A percentile compares a stretch with the other conserved stretches of the same genome.
These are phyloP conservation scores for Craspedostauros australis DNA, from an alignment of 108 stramenopile genomes.

Conservation along the genomic window DNA sequence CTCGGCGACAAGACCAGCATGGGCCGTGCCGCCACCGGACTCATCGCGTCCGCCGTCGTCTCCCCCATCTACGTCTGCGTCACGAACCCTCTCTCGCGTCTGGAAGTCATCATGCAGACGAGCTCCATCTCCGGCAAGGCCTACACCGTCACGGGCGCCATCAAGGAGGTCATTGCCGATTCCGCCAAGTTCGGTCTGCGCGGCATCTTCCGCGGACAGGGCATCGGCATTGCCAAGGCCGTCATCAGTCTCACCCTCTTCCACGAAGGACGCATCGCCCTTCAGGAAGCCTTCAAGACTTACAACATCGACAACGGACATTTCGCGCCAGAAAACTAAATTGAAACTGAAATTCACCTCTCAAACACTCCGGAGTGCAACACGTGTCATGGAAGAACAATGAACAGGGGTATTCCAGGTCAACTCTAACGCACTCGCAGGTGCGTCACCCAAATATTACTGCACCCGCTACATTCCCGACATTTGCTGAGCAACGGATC, in stretches of 20 bases:
- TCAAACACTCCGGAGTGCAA: too few relatives aligned
- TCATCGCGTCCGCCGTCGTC: conserved; percentile 77
- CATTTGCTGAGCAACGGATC: too few relatives aligned
- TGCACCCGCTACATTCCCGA: too few relatives aligned
- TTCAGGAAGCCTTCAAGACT: conserved; percentile 78
- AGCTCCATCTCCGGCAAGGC: conserved; percentile 80
- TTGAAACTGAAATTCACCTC: too few relatives aligned
- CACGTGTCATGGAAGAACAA: too few relatives aligned
- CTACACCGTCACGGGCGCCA: conserved; percentile 68
- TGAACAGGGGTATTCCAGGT: too few relatives aligned
- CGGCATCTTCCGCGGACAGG: conserved; percentile 89
- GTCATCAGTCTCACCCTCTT: conserved; percentile 79
- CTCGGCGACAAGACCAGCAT: conserved; percentile 59
- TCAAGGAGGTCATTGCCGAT: conserved; percentile 75
- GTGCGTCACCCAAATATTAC: too few relatives aligned
- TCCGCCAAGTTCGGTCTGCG: conserved; percentile 79
- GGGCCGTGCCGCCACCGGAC: conserved; percentile 60
- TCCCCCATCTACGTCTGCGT: conserved; percentile 88
- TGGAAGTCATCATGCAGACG: conserved; percentile 95
- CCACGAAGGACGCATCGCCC: conserved; percentile 87
- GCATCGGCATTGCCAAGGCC: conserved; percentile 89
- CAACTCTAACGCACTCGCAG: too few relatives aligned
- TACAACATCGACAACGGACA: conserved; percentile 80
- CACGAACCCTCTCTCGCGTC: conserved; percentile 81
- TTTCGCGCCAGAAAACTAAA: conserved; percentile 24